Base-by-base conservation (phyloP, 306 rosid genomes). In the Albizia julibrissin region DNA sequence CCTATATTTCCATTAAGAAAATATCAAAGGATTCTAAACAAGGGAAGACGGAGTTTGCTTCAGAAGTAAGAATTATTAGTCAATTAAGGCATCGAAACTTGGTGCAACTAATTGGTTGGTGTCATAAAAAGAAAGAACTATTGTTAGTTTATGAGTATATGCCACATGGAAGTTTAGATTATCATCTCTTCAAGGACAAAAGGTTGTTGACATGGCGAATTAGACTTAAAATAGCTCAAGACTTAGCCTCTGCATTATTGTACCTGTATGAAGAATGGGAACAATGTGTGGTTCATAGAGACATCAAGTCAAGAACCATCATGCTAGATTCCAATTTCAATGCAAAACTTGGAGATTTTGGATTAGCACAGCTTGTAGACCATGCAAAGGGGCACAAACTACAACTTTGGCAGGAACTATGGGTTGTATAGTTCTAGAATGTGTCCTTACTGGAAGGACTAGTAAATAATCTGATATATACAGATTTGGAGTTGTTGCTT, bases 31-130 rank as follows among this genome's bases (percentile, higher is more conserved):
- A 9, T 22, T 70, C 75, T 43, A 70, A 40, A 13, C 75, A 70
- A 24, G 75, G 75, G 3, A 42, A n/a, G 5, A 70, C 22, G 19
- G 75, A 70, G 34, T 70, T n/a, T 70, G 33, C 75, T 2, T n/a
- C 75, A 11, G 75, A 70, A 42, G 75, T 70, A 13, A 70, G 34
- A 13, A 70, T 75, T 6, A 89, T 86, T 49, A 78, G 88, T 26
- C 77, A 42, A 8, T 50, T 89, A 26, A 84, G 89, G 69, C 89
- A 86, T 15, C 58, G 77, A 24, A 89, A 89, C 77, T 75, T 89
- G 6, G 88, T 89, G 37, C 84, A 82, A 15, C 75, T 86, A 11
- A 77, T 84, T 7, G 91, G 88, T 50, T 89, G 89, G 91, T 86
- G 89, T 61, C 87, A 84, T 12, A 80, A 82, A 33, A 84, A 44